Evolutionary conservation across 1,139 yeast genomes (phyloP), one percentile per base, ranked within the genome.

Genomic region (Scheffersomyces insectosa): DNA sequence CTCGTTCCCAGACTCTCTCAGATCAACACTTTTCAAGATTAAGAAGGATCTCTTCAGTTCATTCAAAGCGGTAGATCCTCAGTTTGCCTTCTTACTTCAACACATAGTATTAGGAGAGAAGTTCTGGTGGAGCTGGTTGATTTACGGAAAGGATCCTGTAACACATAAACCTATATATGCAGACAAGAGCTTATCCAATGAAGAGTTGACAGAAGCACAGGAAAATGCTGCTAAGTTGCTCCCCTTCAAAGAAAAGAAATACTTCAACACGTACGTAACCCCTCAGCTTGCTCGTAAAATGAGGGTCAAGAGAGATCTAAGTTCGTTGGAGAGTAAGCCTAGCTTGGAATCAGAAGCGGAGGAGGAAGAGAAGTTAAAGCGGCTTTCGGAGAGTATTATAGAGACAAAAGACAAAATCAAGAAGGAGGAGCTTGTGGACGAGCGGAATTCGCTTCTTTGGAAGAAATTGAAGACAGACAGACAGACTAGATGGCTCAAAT

Each of bases 251-350:
- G 63, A 54, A 23, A 66, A 65, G 48, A 57, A 65, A 38, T 73
- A 72, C 47, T 74, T 74, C 60, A 72, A 74, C 45, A 57, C 64
- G 1, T 73, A 66, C 48, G 75, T 66, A 6, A 73, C 79, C 1
- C 78, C 79, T 3, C 77, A 71, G 48, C 59, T 74, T 27, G 64
- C 77, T 0, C 56, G 77, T 32, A 66, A 65, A 44, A 73, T 74
- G 78, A 68, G 61, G 44, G 61, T 60, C 0, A 42, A 41, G n/a
- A 60, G 67, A 3, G 77, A 77, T 0, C 49, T 73, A 16, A 59
- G 50, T 0, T 54, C 52, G 20, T 49, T 68, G 28, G 45, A 45
- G 28, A 35, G 34, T 12, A 31, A 8, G n/a, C 34, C 15, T 11
- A 30, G 31, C 1, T 27, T 14, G 5, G 35, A 35, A 8, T 33